These are phyloP conservation scores for Inosperma sp. DNA, from an alignment of 768 basidiomycete species.

Conservation along the genomic window DNA sequence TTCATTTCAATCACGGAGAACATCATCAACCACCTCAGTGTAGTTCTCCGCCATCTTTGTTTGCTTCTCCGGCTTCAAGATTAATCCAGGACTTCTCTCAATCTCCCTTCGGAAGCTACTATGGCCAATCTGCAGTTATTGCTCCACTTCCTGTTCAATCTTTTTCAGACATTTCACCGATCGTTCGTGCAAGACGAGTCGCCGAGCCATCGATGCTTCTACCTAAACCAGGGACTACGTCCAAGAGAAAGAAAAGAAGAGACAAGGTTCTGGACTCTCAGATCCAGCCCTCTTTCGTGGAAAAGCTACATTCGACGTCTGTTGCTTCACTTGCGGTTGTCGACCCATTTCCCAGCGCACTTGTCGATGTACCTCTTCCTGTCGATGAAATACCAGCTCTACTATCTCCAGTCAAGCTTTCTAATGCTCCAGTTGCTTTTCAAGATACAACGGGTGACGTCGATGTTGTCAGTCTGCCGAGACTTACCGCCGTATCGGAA, in stretches of 20 bases:
- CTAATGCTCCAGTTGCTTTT: neutral
- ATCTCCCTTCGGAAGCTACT: conserved; percentile 17
- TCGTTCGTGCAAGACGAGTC: conserved; percentile 23
- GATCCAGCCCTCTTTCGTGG: conserved; percentile 15
- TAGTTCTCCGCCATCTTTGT: conserved; percentile 1
- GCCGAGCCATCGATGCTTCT: conserved; percentile 1
- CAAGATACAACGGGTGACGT: neutral
- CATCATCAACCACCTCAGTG: neutral
- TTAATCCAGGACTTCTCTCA: conserved; percentile 19
- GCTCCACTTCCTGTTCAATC: conserved; percentile 10
- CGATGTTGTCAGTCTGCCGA: neutral
- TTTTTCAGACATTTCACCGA: conserved; percentile 29
- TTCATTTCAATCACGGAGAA: neutral
- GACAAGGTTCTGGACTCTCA: conserved; percentile 5
- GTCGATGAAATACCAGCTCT: conserved; percentile 5
- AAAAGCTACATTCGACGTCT: conserved; percentile 15
- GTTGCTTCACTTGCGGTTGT: too few species aligned
- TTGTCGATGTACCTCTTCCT: too few species aligned
- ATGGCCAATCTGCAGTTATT: conserved; percentile 14
- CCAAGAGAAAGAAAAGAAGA: conserved; percentile 6
- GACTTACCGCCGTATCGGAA: neutral
- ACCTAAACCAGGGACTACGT: neutral
- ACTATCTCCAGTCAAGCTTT: conserved; percentile 6
- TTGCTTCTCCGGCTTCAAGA: conserved; percentile 13
- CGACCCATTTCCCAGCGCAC: too few species aligned